Base-by-base conservation (phyloP, 257 asterid genomes). In the Buddleja alternifolia region DNA sequence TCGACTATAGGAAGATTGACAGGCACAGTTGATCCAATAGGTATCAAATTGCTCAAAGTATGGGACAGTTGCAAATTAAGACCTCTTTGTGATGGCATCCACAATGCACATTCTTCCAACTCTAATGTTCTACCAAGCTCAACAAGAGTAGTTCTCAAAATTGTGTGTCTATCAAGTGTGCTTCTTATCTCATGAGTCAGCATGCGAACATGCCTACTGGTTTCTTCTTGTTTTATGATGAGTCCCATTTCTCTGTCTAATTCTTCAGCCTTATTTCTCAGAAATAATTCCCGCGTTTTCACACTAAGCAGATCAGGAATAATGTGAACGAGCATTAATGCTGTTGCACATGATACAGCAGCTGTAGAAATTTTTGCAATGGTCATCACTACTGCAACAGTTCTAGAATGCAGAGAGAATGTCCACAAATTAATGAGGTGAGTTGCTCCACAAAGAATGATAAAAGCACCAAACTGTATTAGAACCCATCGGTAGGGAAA, bases 401-500 rank as follows among this genome's bases (percentile, higher is more conserved):
- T 80, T 76, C 78, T 89, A 4, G 96, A 75, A 50, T 89, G 96
- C 52, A 81, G 71, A 44, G 86, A 72, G 84, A 80, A 83, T 19
- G 93, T 82, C 96, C 96, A 88, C 50, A 88, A 63, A 75, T 72
- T 86, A 34, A 88, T 82, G 52, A 84, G 84, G 78, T 88, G 95
- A 39, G 95, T 84, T 48, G 93, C 93, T 72, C 95, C 95, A 67
- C 95, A 88, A 10, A 88, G 89, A 65, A 84, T 70, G 57, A 88
- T 88, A 59, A 88, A 88, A 40, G 90, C 93, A 34, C 93, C 90
- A 67, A 88, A 88, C 73, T 85, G 93, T 75, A 88, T 82, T 29
- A 88, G 78, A 56, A 88, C 93, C 93, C 93, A 88, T 85, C 90
- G 70, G 68, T 88, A 88, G 0, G 95, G 95, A 73, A 88, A 86